Evolutionary conservation across 2,329 filamentous ascomycete genomes (phyloP).

Genomic region (Magnaporthiopsis rhizophila): DNA sequence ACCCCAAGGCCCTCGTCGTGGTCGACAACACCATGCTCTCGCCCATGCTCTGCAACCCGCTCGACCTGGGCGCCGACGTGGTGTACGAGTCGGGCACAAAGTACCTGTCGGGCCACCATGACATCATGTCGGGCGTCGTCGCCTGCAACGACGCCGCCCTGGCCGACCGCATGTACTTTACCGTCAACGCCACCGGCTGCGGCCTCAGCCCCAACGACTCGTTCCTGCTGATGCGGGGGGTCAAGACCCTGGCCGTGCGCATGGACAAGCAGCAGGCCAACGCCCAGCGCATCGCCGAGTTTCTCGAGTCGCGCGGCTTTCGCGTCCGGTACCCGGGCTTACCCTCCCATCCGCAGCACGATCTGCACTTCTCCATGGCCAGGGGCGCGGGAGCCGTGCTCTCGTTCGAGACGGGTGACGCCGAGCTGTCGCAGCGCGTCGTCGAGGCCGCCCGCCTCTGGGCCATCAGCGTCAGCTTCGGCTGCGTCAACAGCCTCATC

Average conservation of each 20-base stretch:
- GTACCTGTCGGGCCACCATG: slow-evolving; percentile 95
- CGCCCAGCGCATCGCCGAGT: slow-evolving; percentile 83
- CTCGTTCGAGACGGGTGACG: slow-evolving; percentile 90
- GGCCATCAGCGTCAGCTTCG: slow-evolving; percentile 95
- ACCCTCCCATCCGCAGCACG: slow-evolving; percentile 92
- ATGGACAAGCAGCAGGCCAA: slow-evolving; percentile 98
- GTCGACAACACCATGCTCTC: slow-evolving; percentile 99
- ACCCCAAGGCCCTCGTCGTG: slow-evolving; percentile 71
- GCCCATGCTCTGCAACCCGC: slow-evolving; percentile 84
- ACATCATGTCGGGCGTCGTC: slow-evolving; percentile 97
- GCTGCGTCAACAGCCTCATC: slow-evolving; percentile 96
- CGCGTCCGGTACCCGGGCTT: slow-evolving; percentile 91
- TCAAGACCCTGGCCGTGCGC: slow-evolving; percentile 94
- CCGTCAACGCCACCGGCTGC: slow-evolving; percentile 93
- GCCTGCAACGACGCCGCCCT: slow-evolving; percentile 77
- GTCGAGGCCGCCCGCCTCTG: slow-evolving; percentile 88
- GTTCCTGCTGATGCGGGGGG: slow-evolving; percentile 87
- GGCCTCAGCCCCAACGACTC: slow-evolving; percentile 92
- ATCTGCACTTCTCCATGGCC: slow-evolving; percentile 91
- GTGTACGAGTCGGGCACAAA: slow-evolving; percentile 98
- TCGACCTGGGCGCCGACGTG: slow-evolving; percentile 90
- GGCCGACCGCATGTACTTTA: slow-evolving; percentile 89
- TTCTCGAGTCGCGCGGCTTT: slow-evolving; percentile 86
- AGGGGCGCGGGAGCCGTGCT: slow-evolving; percentile 89
- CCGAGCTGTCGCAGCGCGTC: slow-evolving; percentile 77